Conservation (phyloP, 805 yeast genomes). For the Saccharomycodes ludwigii region DNA sequence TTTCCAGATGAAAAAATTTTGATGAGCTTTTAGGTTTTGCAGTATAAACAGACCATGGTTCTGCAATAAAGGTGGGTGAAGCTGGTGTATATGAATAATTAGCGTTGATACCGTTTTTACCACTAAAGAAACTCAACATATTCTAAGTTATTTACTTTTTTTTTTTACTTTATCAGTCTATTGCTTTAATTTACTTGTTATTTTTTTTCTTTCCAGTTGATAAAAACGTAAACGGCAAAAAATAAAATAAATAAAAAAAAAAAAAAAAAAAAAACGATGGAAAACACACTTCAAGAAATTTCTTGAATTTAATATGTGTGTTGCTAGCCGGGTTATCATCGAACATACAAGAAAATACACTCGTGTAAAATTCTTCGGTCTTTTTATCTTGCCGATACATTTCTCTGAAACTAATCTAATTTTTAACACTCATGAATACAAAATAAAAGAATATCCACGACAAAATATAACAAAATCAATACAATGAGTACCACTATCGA, state of each 20-base stretch:
- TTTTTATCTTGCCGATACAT: no score
- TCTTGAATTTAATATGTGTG: no score
- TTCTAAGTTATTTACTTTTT: not conserved
- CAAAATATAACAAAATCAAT: not conserved
- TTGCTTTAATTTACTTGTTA: not conserved
- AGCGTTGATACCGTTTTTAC: slow-evolving; percentile 47
- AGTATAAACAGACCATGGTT: slow-evolving; percentile 76
- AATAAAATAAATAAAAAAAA: no score
- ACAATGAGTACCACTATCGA: not conserved
- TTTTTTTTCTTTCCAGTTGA: no score
- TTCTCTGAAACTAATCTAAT: no score
- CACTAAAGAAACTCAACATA: slow-evolving; percentile 1
- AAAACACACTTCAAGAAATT: no score
- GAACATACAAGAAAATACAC: no score
- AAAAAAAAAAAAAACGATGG: no score
- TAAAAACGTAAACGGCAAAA: no score
- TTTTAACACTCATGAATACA: not conserved
- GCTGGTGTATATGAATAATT: slow-evolving; percentile 58
- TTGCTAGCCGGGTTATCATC: no score
- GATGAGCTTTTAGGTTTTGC: slow-evolving; percentile 62
- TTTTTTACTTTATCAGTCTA: no score
- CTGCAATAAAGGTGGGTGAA: slow-evolving; percentile 58
- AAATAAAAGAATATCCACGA: not conserved
- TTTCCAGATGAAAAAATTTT: slow-evolving; percentile 17
- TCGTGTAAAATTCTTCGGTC: no score